Evolutionary conservation across 345 rosid species (phyloP).

Genomic region (Populus ilicifolia): DNA sequence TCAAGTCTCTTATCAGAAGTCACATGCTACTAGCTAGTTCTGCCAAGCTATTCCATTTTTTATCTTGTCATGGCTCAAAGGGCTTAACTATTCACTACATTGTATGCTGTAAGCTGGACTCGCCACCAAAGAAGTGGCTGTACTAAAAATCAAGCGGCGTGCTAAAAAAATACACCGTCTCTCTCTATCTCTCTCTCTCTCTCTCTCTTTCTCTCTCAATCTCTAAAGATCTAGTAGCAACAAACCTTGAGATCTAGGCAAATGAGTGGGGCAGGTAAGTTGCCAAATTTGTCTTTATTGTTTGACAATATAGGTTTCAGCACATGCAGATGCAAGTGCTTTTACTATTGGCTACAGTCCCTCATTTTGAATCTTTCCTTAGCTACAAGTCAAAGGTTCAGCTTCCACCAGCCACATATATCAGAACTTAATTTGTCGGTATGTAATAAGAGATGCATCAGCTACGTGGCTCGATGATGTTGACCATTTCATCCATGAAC

Average conservation of each 20-base stretch:
- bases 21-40: background rate
- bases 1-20: background rate
- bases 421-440: background rate
- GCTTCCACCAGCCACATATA: background rate
- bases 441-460: background rate
- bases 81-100: background rate
- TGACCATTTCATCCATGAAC: background rate
- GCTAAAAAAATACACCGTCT: no score
- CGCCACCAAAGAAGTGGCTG: background rate
- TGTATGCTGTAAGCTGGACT: background rate
- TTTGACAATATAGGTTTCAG: background rate
- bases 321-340: slow-evolving; percentile 5
- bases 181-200: no score
- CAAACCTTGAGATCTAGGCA: background rate
- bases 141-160: background rate
- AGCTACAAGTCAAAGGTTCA: background rate
- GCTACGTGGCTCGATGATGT: background rate
- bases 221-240: background rate
- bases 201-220: background rate
- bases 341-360: background rate
- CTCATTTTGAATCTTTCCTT: background rate
- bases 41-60: background rate
- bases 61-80: background rate
- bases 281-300: slow-evolving; percentile 9
- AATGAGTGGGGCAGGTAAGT: background rate